Evolutionary conservation across 2,329 filamentous ascomycete species (phyloP), one percentile per base, ranked within the genome.

Genomic region (Byssochlamys sp.): DNA sequence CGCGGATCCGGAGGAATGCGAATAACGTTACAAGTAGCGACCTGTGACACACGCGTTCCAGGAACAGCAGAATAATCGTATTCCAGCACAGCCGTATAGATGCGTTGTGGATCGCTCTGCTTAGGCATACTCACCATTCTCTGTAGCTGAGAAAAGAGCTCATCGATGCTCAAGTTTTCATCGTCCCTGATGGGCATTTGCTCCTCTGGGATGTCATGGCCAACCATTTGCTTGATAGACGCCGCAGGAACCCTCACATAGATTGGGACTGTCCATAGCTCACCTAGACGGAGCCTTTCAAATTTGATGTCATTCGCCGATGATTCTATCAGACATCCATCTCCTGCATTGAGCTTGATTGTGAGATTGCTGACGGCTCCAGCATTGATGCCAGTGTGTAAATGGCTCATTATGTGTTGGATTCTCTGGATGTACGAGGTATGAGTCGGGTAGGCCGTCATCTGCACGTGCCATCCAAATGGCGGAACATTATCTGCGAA

Each of bases 1-100:
- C 9, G 39, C 7, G 4, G 39, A 19, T n/a, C 9, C 2, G 39
- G 14, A n/a, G 19, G 6, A 19, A 9, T 45, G 6, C 14, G n/a
- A 2, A 19, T n/a, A 45, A 45, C 19, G 14, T 45, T 19, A n/a
- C 39, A 45, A 24, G 19, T 5, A 45, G 9, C 39, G 6, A 19
- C 4, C 4, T 45, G 39, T 14, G 14, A 45, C 14, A 45, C n/a
- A 45, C 39, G 39, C 5, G 14, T 45, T 24, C 53, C 31, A 1
- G 69, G 62, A 3, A 74, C 54, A 14, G 69, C 61, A 2, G 71
- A 70, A 58, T 73, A 70, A 12, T 56, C 63, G 55, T 73, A 72
- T 26, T 65, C 63, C 4, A 72, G 61, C 12, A 52, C 60, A 28
- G 66, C 69, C 11, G 59, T 65, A 12, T 72, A 57, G 12, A 71